A percentile compares a stretch with the other conserved stretches of the same genome.
Evolutionary conservation across 805 yeast genomes (phyloP).

Genomic region (Sungouiella thailandica): DNA sequence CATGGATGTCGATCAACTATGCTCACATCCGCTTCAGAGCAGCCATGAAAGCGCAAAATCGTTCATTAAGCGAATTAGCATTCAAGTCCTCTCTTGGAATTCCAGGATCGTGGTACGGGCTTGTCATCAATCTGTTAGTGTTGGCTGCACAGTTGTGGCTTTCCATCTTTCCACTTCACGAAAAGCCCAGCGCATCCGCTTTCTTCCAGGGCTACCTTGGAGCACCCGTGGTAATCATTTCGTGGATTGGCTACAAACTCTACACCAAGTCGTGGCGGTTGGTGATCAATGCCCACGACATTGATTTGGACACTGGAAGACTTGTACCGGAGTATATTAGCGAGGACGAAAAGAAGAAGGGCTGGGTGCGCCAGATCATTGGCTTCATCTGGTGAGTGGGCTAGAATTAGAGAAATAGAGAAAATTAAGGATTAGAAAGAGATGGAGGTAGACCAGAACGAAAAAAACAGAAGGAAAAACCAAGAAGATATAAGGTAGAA

Average conservation of each 20-base stretch:
- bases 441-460: no score
- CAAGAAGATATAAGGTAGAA: no score
- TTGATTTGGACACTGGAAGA: constrained; percentile 35
- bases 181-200: constrained; percentile 9
- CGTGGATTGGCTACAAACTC: constrained; percentile 55
- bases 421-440: no score
- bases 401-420: no score
- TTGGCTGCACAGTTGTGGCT: constrained; percentile 62
- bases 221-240: constrained; percentile 53
- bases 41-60: constrained; percentile 19
- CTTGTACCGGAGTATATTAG: constrained; percentile 34
- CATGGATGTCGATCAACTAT: constrained; percentile 24
- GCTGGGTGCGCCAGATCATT: no score
- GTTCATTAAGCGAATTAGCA: constrained; percentile 42
- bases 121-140: constrained; percentile 44
- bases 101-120: constrained; percentile 50
- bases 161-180: constrained; percentile 56
- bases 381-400: no score
- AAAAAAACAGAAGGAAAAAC: no score
- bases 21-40: constrained; percentile 24
- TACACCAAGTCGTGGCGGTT: constrained; percentile 36
- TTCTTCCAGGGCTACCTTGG: constrained; percentile 69
- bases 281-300: constrained; percentile 27
- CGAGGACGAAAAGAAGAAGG: no score
- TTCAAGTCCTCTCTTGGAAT: constrained; percentile 48